These are phyloP conservation scores for Ophiostoma populinum DNA, from an alignment of 2,329 filamentous ascomycete species.

Conservation along the genomic window DNA sequence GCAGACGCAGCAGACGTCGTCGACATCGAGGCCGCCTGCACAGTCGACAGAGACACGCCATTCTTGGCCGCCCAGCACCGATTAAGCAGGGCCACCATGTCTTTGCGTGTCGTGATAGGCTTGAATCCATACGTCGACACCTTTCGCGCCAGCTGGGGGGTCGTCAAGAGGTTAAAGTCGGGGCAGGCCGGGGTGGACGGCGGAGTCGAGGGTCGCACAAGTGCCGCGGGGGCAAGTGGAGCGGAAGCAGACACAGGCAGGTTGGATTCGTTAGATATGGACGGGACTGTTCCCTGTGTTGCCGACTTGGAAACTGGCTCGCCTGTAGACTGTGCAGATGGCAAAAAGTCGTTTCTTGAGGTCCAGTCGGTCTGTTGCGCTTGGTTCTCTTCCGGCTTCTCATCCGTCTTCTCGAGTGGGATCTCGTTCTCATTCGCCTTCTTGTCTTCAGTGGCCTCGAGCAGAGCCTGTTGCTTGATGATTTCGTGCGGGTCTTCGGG, in stretches of 20 bases:
- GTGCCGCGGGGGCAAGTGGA: too few species aligned
- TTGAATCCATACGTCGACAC: conserved; percentile 56
- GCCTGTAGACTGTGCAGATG: conserved; percentile 1
- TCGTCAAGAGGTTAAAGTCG: conserved; percentile 43
- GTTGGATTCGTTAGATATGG: too few species aligned
- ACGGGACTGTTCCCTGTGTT: too few species aligned
- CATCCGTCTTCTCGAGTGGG: too few species aligned
- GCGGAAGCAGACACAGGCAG: too few species aligned
- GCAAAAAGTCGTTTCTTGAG: neutral
- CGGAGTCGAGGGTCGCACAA: too few species aligned
- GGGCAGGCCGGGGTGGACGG: conserved; percentile 22
- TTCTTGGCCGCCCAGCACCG: conserved; percentile 40
- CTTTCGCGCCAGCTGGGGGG: conserved; percentile 42
- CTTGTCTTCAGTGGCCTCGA: too few species aligned
- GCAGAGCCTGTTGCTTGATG: conserved; percentile 13
- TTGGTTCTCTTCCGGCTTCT: too few species aligned
- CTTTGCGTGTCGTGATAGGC: conserved; percentile 45
- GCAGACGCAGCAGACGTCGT: neutral
- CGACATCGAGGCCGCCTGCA: neutral
- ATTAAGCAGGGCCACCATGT: conserved; percentile 53
- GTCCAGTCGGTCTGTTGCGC: too few species aligned
- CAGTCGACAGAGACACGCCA: neutral
- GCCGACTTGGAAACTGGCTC: neutral
- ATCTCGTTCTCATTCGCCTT: neutral
- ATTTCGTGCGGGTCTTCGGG: conserved; percentile 12